Percentiles rank a stretch among this genome's conserved stretches.
These are phyloP conservation scores for Irpex sp. DNA, from an alignment of 1,284 basidiomycete species.

Conservation along the genomic window DNA sequence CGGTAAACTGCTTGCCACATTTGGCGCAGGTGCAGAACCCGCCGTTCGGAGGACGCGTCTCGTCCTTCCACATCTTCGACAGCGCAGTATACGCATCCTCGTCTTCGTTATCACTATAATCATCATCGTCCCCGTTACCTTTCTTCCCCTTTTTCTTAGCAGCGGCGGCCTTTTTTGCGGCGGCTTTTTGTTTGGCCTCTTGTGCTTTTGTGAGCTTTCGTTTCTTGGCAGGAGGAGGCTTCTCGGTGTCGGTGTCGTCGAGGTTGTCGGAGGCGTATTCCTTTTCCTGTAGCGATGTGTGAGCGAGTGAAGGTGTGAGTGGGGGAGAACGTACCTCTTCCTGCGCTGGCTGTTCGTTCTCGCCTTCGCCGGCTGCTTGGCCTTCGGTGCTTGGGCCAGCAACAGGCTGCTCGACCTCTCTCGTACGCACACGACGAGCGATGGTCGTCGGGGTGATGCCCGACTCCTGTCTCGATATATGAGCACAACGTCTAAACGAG, in stretches of 20 bases:
- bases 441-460: slow-evolving; percentile 75
- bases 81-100: slow-evolving; percentile 54
- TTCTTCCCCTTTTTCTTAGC: neutral
- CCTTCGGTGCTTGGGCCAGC: slow-evolving; percentile 45
- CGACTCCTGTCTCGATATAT: slow-evolving; percentile 50
- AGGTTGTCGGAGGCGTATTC: slow-evolving; percentile 71
- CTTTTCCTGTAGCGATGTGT: slow-evolving; percentile 21
- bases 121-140: slow-evolving; percentile 15
- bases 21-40: slow-evolving; percentile 80
- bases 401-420: slow-evolving; percentile 33
- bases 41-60: slow-evolving; percentile 67
- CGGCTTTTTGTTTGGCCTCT: slow-evolving; percentile 31
- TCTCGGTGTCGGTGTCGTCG: slow-evolving; percentile 50
- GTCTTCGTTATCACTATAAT: slow-evolving; percentile 42
- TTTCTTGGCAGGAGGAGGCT: slow-evolving; percentile 37
- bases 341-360: neutral
- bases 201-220: slow-evolving; percentile 39
- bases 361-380: slow-evolving; percentile 20
- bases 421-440: slow-evolving; percentile 52
- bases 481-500: neutral
- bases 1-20: slow-evolving; percentile 85
- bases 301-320: neutral
- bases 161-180: slow-evolving; percentile 38
- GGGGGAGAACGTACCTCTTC: neutral
- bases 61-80: slow-evolving; percentile 49